A percentile compares a stretch with the other conserved stretches of the same genome.
Conservation (phyloP, 306 rosid species). For the Begonia masoniana region DNA sequence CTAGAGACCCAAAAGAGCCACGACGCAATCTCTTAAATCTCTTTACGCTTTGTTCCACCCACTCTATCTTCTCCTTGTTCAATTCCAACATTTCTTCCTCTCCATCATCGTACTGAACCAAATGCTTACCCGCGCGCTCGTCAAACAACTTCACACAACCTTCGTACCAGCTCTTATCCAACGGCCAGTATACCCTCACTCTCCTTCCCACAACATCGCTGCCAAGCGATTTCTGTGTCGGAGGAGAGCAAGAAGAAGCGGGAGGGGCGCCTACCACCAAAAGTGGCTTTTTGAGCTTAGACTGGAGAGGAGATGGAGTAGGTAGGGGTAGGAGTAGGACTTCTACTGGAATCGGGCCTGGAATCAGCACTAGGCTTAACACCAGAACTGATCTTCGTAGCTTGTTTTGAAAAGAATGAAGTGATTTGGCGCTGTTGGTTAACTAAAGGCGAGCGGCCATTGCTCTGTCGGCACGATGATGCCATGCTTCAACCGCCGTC, state of each 20-base stretch:
- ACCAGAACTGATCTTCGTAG: slow-evolving; percentile 5
- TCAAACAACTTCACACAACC: slow-evolving; percentile 52
- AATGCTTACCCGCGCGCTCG: slow-evolving; percentile 29
- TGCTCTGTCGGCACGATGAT: slow-evolving; percentile 46
- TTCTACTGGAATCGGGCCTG: slow-evolving; percentile 5
- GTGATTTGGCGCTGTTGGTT: slow-evolving; percentile 82
- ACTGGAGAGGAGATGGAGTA: slow-evolving; percentile 52
- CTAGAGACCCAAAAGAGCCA: slow-evolving; percentile 8
- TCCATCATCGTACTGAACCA: slow-evolving; percentile 54
- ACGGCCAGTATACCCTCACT: slow-evolving; percentile 72
- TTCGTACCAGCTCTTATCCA: slow-evolving; percentile 71
- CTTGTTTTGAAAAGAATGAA: slow-evolving; percentile 54
- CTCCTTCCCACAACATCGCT: slow-evolving; percentile 51
- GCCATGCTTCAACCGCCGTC: slow-evolving; percentile 17
- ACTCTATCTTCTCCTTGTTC: slow-evolving; percentile 52
- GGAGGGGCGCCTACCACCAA: slow-evolving; percentile 36
- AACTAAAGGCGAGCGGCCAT: slow-evolving; percentile 66
- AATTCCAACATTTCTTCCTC: slow-evolving; percentile 57
- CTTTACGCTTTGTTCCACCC: slow-evolving; percentile 27
- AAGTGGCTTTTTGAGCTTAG: slow-evolving; percentile 38
- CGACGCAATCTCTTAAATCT: slow-evolving; percentile 40
- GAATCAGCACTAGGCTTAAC: slow-evolving; percentile 12
- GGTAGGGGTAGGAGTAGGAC: slow-evolving; percentile 16
- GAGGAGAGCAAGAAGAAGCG: slow-evolving; percentile 6
- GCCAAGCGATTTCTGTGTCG: slow-evolving; percentile 12